These are phyloP conservation scores for Chaetomiaceae sp. DNA, from an alignment of 2,329 filamentous ascomycete species.

Conservation along the genomic window DNA sequence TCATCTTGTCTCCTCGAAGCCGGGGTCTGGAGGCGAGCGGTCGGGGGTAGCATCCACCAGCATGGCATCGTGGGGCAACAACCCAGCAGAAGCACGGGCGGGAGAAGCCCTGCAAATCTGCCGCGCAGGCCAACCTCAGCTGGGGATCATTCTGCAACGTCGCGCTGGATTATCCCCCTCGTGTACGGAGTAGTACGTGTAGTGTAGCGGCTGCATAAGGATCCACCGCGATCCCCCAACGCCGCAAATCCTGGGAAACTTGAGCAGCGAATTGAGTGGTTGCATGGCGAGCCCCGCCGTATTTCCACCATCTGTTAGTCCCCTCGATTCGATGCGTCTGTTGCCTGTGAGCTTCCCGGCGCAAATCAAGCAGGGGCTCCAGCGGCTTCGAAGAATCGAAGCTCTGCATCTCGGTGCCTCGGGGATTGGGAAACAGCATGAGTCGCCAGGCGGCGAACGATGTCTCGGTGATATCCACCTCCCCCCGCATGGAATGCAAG, in stretches of 20 bases:
- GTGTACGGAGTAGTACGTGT: slow-evolving; percentile 5
- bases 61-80: slow-evolving; percentile 19
- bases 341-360: slow-evolving; percentile 2
- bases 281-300: slow-evolving; percentile 19
- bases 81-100: slow-evolving; percentile 11
- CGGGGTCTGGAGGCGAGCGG: slow-evolving; percentile 28
- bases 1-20: slow-evolving; percentile 24
- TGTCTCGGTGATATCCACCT: neutral
- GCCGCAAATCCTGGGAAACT: slow-evolving; percentile 21
- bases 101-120: slow-evolving; percentile 20
- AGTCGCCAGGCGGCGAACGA: slow-evolving; percentile 4
- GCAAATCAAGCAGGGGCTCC: slow-evolving; percentile 13
- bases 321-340: slow-evolving; percentile 24
- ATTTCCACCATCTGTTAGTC: neutral
- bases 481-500: neutral
- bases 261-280: slow-evolving; percentile 14
- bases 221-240: slow-evolving; percentile 7
- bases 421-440: slow-evolving; percentile 1
- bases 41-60: slow-evolving; percentile 13
- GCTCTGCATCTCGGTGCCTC: neutral
- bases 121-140: slow-evolving; percentile 10
- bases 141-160: slow-evolving; percentile 22
- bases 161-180: slow-evolving; percentile 5
- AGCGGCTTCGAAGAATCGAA: neutral
- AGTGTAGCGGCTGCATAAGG: slow-evolving; percentile 16